phyloP scores from a whole-genome alignment of 2,329 filamentous ascomycete genomes.

The Ophiostoma sp. region DNA sequence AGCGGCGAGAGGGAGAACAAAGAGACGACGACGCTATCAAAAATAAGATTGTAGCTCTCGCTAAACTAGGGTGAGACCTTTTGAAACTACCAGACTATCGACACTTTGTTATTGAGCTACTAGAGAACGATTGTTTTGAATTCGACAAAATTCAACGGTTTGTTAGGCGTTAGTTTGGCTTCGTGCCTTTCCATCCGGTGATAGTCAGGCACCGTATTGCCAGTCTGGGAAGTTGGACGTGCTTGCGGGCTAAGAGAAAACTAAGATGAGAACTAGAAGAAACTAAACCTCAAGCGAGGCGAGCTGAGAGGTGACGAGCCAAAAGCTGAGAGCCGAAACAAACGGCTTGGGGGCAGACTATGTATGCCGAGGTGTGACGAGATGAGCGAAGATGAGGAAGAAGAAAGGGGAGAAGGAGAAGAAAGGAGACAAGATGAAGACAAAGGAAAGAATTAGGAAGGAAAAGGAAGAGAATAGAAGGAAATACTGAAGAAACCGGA shows the following conservation, averaged over 20 bases:
- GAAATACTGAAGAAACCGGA: background rate
- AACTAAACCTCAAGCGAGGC: background rate
- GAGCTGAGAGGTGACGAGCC: background rate
- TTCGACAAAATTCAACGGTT: too few species aligned
- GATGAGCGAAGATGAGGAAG: background rate
- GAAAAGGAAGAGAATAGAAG: background rate
- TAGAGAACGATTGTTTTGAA: too few species aligned
- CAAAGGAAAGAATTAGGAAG: background rate
- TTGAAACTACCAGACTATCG: background rate
- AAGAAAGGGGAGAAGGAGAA: background rate
- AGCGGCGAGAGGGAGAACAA: background rate
- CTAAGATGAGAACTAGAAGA: background rate
- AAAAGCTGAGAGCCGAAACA: constrained; percentile 1
- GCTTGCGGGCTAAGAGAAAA: background rate
- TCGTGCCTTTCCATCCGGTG: background rate
- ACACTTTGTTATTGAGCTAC: too few species aligned
- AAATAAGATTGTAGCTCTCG: background rate
- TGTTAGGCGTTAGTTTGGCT: too few species aligned
- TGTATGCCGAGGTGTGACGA: background rate
- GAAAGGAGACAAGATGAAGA: background rate
- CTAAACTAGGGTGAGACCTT: background rate
- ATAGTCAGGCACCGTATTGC: background rate
- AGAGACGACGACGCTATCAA: background rate
- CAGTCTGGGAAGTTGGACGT: background rate
- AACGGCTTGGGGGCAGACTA: background rate